phyloP scores from a whole-genome alignment of 2,329 filamentous ascomycete species.

The Monilinia polystroma region DNA sequence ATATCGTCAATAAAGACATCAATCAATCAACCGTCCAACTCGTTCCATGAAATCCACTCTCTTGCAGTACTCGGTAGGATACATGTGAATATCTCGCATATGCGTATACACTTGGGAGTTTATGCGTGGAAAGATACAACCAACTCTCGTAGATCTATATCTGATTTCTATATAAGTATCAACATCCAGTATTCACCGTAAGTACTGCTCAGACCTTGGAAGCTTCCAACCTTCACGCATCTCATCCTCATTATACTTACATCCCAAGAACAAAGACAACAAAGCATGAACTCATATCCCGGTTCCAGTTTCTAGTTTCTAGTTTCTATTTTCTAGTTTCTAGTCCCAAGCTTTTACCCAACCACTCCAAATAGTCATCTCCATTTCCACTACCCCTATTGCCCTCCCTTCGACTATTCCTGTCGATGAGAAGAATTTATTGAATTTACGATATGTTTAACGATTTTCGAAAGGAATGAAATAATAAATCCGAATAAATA shows the following conservation, averaged over 20 bases:
- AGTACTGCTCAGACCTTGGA: not conserved
- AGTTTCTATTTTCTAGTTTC: not conserved
- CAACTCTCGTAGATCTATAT: not conserved
- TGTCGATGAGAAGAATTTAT: not conserved
- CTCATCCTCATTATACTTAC: too few relatives aligned
- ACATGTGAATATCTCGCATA: conserved; percentile 5
- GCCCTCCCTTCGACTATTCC: too few relatives aligned
- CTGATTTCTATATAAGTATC: too few relatives aligned
- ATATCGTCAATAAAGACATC: not conserved
- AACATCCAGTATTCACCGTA: too few relatives aligned
- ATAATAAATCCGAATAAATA: not conserved
- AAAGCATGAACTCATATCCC: conserved; percentile 11
- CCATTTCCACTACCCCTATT: conserved; percentile 11
- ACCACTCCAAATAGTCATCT: not conserved
- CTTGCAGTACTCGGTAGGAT: conserved; percentile 6
- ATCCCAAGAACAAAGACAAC: conserved; percentile 16
- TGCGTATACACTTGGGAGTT: not conserved
- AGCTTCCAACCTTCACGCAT: not conserved
- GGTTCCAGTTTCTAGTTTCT: too few relatives aligned
- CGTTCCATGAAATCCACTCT: not conserved
- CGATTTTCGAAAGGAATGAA: not conserved
- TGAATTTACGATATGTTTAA: not conserved
- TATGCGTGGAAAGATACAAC: not conserved
- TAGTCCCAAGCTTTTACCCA: not conserved
- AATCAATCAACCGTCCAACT: not conserved